A percentile compares a stretch with the other conserved stretches of the same genome.
These are phyloP conservation scores for Ilex paraguariensis DNA, from an alignment of 305 asterid species.

Conservation along the genomic window DNA sequence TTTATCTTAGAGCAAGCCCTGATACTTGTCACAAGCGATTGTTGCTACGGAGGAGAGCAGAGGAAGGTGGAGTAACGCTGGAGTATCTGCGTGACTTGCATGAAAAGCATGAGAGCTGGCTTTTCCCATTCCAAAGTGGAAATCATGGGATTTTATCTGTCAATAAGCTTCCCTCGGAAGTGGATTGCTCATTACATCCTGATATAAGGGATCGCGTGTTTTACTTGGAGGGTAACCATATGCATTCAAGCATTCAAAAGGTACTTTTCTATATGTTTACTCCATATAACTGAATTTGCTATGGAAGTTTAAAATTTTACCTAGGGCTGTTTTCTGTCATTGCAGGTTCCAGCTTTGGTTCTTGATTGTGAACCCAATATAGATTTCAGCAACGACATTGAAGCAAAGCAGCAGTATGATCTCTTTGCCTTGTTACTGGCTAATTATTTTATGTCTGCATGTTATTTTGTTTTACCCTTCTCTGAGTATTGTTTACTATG, in stretches of 20 bases:
- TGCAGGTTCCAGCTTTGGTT: too few species aligned
- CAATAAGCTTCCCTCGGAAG: slow-evolving; percentile 40
- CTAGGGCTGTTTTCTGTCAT: too few species aligned
- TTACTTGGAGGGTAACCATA: slow-evolving; percentile 78
- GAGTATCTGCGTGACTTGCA: slow-evolving; percentile 74
- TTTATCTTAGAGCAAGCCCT: slow-evolving; percentile 94
- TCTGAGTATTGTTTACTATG: not conserved
- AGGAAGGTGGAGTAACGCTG: slow-evolving; percentile 90
- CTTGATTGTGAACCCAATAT: slow-evolving; percentile 67
- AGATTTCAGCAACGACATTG: slow-evolving; percentile 79
- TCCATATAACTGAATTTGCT: too few species aligned
- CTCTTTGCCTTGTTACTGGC: slow-evolving; percentile 12
- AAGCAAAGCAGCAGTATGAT: slow-evolving; percentile 86
- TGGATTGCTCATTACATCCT: slow-evolving; percentile 62
- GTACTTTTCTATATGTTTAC: slow-evolving; percentile 21
- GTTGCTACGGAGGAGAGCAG: slow-evolving; percentile 83
- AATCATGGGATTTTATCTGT: slow-evolving; percentile 78
- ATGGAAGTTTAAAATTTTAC: too few species aligned
- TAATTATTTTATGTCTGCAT: not conserved
- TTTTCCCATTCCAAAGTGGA: slow-evolving; percentile 72
- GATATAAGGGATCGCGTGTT: slow-evolving; percentile 72
- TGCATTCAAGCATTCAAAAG: slow-evolving; percentile 96
- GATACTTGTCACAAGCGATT: slow-evolving; percentile 92
- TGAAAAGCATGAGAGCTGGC: slow-evolving; percentile 98
- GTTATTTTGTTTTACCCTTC: not conserved